Base-by-base conservation (phyloP, 1,139 yeast species). In the Yamadazyma membranifaciens region DNA sequence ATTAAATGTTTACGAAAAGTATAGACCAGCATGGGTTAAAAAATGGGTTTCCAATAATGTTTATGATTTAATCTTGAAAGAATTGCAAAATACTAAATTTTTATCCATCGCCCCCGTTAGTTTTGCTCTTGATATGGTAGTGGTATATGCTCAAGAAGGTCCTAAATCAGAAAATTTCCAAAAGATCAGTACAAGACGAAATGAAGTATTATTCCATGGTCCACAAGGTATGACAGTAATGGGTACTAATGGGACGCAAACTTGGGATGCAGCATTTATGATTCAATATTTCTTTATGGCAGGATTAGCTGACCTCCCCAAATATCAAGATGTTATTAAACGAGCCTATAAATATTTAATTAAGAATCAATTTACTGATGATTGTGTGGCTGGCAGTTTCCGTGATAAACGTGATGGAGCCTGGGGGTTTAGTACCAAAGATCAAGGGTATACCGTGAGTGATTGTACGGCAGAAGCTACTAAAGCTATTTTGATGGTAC, bases 231-330 rank as follows among this genome's bases (percentile, higher is more conserved):
- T 92, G 82, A 80, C 92, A 4, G 85, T 87, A 42, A 87, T 87
- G 87, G 99, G 99, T 9, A 94, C 99, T 0, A 94, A 94, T 61
- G 99, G 99, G 24, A 89, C 88, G 0, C 99, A 94, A 61, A 91
- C 86, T 1, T 94, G 99, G 98, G 99, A 94, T 61, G 83, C 83
- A 15, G 91, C 97, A 0, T 92, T 94, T 63, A 84, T 87, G 51
- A 70, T 92, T 25, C 98, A 94, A 56, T 88, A 88, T 55, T 76
- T 81, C 47, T 82, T 87, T 45, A 69, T 78, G 56, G 87, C 96
- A 0, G 96, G 96, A 0, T 62, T 92, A 26, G 92, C 87, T 2
- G 84, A 82, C 31, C 56, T 73, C 32, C 83, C 87, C 0, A 80
- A 82, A 56, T 88, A 78, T 58, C 79, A 77, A 41, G 78, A 78